phyloP scores from a whole-genome alignment of 164 flowering plant species.

The Nymphaea thermarum region DNA sequence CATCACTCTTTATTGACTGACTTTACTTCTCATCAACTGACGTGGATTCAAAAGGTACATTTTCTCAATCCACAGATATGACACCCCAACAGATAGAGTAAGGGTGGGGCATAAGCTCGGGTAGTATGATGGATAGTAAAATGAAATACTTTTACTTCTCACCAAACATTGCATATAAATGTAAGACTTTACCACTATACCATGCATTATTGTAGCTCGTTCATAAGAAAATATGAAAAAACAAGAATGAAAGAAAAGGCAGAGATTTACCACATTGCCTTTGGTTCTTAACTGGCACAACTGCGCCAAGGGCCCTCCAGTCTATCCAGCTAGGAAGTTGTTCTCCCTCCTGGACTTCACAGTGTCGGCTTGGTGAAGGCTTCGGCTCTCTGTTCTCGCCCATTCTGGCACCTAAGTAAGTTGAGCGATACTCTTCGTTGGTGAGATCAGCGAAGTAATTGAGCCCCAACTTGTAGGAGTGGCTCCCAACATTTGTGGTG shows the following conservation, averaged over 20 bases:
- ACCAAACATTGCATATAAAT: too few relatives aligned
- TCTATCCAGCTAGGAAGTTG: slow-evolving; percentile 62
- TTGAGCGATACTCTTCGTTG: slow-evolving; percentile 29
- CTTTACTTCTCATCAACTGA: too few relatives aligned
- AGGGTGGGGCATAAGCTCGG: too few relatives aligned
- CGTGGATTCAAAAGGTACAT: too few relatives aligned
- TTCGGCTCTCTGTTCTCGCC: slow-evolving; percentile 23
- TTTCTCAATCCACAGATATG: too few relatives aligned
- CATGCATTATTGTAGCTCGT: slow-evolving; percentile 20
- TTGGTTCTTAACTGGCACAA: slow-evolving; percentile 61
- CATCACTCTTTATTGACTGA: too few relatives aligned
- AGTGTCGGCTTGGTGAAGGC: slow-evolving; percentile 28
- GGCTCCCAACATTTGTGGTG: slow-evolving; percentile 33
- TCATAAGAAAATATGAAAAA: background rate
- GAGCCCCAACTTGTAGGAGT: slow-evolving; percentile 26
- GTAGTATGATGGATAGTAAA: too few relatives aligned
- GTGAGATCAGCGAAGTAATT: slow-evolving; percentile 35
- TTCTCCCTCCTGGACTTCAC: slow-evolving; percentile 36
- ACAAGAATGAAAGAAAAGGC: too few relatives aligned
- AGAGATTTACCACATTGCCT: slow-evolving; percentile 12
- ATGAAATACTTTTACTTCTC: too few relatives aligned
- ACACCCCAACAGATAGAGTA: too few relatives aligned
- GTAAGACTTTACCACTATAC: slow-evolving; percentile 13
- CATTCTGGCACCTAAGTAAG: slow-evolving; percentile 21
- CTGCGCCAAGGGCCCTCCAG: slow-evolving; percentile 83